Conservation (phyloP, 768 basidiomycete genomes). For the Rhodotorula graminis region DNA sequence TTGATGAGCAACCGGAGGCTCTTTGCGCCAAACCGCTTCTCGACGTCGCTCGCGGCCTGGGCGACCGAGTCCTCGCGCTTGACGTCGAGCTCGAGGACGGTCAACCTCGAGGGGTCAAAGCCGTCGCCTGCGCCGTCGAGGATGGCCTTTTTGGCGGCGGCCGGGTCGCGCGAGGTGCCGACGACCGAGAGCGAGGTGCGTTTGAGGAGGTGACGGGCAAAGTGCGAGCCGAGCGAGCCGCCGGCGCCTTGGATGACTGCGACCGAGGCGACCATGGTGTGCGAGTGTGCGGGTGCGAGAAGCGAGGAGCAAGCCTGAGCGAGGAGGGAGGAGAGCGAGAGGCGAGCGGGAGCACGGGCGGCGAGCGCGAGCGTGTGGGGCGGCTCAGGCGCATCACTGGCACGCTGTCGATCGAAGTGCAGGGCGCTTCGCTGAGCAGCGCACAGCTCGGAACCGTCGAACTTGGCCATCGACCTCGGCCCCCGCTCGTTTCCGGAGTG, state of each 20-base stretch:
- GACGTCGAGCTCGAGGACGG: conserved; percentile 46
- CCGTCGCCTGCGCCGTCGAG: conserved; percentile 33
- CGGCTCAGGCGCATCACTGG: too few species aligned
- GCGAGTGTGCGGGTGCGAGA: too few species aligned
- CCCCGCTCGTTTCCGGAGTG: too few species aligned
- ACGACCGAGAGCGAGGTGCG: conserved; percentile 47
- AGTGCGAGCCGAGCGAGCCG: conserved; percentile 24
- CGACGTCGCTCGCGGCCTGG: conserved; percentile 46
- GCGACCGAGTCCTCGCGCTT: conserved; percentile 45
- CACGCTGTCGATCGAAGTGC: too few species aligned
- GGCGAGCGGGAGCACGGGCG: too few species aligned
- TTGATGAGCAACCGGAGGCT: conserved; percentile 48
- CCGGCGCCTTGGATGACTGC: conserved; percentile 40
- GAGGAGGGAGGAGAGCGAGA: too few species aligned
- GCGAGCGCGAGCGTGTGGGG: too few species aligned
- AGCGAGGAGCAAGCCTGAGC: not conserved
- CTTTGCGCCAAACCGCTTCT: conserved; percentile 45
- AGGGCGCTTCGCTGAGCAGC: too few species aligned
- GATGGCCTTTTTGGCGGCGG: conserved; percentile 40
- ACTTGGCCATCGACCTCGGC: too few species aligned
- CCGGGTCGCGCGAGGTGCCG: conserved; percentile 46
- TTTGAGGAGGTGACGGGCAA: conserved; percentile 46
- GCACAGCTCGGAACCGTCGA: too few species aligned
- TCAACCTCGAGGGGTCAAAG: conserved; percentile 41
- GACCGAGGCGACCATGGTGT: conserved; percentile 15